These are phyloP conservation scores for Penstemon newberryi DNA, from an alignment of 257 asterid genomes.

Conservation along the genomic window DNA sequence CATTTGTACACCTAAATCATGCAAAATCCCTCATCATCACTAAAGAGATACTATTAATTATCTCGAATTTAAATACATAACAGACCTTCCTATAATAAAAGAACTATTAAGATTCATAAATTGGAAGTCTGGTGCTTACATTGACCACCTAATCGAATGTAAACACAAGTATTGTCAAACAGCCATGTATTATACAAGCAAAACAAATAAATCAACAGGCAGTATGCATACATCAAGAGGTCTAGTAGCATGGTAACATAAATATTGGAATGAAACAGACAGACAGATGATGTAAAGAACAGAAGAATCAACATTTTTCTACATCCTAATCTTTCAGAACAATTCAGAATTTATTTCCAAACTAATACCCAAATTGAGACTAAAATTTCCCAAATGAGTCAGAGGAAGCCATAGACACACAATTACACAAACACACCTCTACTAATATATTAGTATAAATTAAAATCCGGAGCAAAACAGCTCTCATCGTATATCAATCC, in stretches of 20 bases:
- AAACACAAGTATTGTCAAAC: conserved; percentile 18
- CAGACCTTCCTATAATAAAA: conserved; percentile 7
- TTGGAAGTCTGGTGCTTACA: background rate
- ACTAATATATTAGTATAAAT: too few species aligned
- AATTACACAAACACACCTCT: background rate
- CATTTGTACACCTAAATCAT: conserved; percentile 79
- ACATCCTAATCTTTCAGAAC: background rate
- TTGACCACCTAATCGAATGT: conserved; percentile 14
- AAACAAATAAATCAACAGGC: background rate
- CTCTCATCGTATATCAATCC: conserved; percentile 8
- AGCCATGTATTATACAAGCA: background rate
- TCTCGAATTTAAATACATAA: conserved; percentile 9
- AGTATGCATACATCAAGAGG: background rate
- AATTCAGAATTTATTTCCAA: too few species aligned
- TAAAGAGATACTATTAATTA: conserved; percentile 6
- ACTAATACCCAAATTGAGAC: conserved; percentile 1
- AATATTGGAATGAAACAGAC: background rate
- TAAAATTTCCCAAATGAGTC: background rate
- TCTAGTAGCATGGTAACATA: background rate
- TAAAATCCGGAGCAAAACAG: background rate
- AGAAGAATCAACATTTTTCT: conserved; percentile 1
- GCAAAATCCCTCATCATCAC: conserved; percentile 24
- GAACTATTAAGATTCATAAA: conserved; percentile 3
- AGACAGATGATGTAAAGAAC: background rate
- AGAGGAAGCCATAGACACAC: background rate